phyloP scores from a whole-genome alignment of 495 filamentous ascomycete genomes.

The Polyplosphaeria fusca region DNA sequence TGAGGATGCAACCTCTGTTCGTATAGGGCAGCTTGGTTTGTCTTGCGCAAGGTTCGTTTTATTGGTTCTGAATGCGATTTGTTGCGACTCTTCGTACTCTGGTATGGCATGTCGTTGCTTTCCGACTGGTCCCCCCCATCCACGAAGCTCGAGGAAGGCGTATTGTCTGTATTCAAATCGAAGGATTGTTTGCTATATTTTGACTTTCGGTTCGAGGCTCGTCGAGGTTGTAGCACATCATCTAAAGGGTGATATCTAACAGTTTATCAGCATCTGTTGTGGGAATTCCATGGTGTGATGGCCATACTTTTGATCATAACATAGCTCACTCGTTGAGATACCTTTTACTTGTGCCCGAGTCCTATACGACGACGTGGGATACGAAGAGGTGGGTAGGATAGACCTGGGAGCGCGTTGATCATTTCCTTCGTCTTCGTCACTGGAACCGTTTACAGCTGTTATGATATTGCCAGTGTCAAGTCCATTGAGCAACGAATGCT shows the following conservation, averaged over 20 bases:
- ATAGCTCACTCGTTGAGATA: background rate
- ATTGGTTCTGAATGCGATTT: background rate
- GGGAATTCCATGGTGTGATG: no score
- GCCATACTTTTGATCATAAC: conserved; percentile 40
- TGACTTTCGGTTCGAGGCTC: conserved; percentile 24
- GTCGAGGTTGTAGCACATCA: conserved; percentile 28
- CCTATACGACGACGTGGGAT: conserved; percentile 5
- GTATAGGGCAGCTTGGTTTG: conserved; percentile 8
- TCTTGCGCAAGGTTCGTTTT: background rate
- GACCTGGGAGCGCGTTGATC: background rate
- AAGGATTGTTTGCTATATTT: conserved; percentile 2
- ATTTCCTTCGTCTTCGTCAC: background rate
- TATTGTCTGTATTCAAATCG: background rate
- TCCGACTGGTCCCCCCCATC: no score
- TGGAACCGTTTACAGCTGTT: background rate
- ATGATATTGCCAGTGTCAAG: conserved; percentile 18
- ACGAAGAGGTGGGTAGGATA: conserved; percentile 4
- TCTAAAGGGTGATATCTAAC: conserved; percentile 44
- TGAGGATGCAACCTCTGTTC: conserved; percentile 23
- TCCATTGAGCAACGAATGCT: no score
- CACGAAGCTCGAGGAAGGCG: background rate
- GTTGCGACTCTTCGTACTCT: background rate
- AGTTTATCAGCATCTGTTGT: no score
- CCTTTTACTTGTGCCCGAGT: conserved; percentile 9
- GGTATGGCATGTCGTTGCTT: background rate